Evolutionary conservation across 257 asterid genomes (phyloP), one percentile per base, ranked within the genome.

Genomic region (Datura wrightii): DNA sequence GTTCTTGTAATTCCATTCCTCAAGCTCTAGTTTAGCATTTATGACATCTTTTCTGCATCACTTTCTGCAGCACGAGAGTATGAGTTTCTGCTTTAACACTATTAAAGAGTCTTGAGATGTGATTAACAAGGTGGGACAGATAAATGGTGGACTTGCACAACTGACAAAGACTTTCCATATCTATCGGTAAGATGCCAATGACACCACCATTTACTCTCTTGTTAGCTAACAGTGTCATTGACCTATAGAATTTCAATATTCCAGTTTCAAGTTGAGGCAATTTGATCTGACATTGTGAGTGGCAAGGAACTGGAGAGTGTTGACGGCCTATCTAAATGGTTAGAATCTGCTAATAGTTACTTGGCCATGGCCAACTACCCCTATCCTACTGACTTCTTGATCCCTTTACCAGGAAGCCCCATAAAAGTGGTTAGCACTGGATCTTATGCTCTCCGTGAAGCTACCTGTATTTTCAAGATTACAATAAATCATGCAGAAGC

Each of bases 381-480:
- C 9, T 94, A 94, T 87, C 95, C 98, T 53, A 81, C 98, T 19
- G 95, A 89, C 86, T 94, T 96, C 89, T 79, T 96, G 83, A 96
- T 94, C 98, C 98, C 98, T 86, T 84, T 96, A 93, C 99, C 99
- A 36, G 97, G 89, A 78, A 88, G 92, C 86, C 99, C 99, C 18
- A 93, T 96, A 85, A 94, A 91, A 86, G 98, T 93, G 98, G 98
- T 95, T 80, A 41, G 85, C 70, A 14, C 13, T 50, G 46, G 42
- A 48, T 59, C 80, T 74, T 74, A 74, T 74, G 11, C 59, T 42
- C 62, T 76, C 15, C 0, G 2, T 55, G 41, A 50, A 76, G 46
- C 59, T 14, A 52, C 46, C 82, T 52, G 5, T 7, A 31, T 24
- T 76, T 76, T 76, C 82, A 24, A 31, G 46, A 76, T 50, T 52